These are phyloP conservation scores for Arthrobotrys conoides DNA, from an alignment of 2,329 filamentous ascomycete genomes.

Conservation along the genomic window DNA sequence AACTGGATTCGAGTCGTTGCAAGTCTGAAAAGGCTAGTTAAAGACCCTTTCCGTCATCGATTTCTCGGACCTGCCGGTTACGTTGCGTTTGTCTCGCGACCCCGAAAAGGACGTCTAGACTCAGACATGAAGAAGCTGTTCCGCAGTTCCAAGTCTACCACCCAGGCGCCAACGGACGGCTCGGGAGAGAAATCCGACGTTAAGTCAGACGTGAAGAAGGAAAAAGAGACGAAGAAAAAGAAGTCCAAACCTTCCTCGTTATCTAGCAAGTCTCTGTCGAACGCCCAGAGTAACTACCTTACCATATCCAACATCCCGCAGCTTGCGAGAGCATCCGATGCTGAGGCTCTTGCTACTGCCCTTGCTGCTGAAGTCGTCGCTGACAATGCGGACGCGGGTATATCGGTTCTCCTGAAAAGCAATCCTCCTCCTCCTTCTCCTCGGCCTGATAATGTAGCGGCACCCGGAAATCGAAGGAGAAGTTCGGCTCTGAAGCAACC, in stretches of 20 bases:
- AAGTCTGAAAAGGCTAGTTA: background rate
- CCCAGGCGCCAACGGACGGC: slow-evolving; percentile 16
- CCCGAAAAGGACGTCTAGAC: background rate
- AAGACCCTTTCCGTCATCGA: slow-evolving; percentile 7
- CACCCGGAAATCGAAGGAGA: slow-evolving; percentile 36
- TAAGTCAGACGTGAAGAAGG: slow-evolving; percentile 32
- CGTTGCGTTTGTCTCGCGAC: slow-evolving; percentile 26
- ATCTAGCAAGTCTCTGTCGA: slow-evolving; percentile 17
- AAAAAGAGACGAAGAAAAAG: slow-evolving; percentile 41
- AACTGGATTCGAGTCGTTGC: background rate
- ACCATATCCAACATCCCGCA: slow-evolving; percentile 53
- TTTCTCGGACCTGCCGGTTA: slow-evolving; percentile 22
- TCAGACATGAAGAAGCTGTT: slow-evolving; percentile 55
- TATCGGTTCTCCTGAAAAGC: slow-evolving; percentile 32
- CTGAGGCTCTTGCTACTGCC: slow-evolving; percentile 53
- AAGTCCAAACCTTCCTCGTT: slow-evolving; percentile 23
- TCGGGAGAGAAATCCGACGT: slow-evolving; percentile 30
- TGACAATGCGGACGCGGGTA: slow-evolving; percentile 55
- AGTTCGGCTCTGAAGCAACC: slow-evolving; percentile 47
- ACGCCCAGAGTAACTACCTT: slow-evolving; percentile 21
- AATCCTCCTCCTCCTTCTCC: background rate
- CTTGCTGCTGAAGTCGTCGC: slow-evolving; percentile 54
- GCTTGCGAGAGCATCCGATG: slow-evolving; percentile 51
- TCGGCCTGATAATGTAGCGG: slow-evolving; percentile 13
- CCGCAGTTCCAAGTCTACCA: slow-evolving; percentile 41